Evolutionary conservation across 2,329 filamentous ascomycete species (phyloP), one percentile per base, ranked within the genome.

Genomic region (Aspergillus latus): DNA sequence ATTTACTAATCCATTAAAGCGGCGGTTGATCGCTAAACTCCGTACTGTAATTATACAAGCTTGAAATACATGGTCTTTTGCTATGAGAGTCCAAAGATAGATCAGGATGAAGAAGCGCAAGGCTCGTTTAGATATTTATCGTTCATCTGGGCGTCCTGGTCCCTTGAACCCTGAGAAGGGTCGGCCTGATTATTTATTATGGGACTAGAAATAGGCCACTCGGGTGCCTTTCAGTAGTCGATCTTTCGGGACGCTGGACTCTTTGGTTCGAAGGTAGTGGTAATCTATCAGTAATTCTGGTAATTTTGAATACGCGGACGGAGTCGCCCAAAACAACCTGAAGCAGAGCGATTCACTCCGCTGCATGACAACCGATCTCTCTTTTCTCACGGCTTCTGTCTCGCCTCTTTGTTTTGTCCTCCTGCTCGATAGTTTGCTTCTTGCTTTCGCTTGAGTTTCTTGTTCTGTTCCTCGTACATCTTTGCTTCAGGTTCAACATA

Each of bases 261-360:
- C 34, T 37, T 9, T 37, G 13, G 34, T 37, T 13, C 13, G 34
- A 13, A 37, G 5, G 11, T 13, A 11, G 13, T 9, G 8, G 16
- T 42, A 8, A 42, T 42, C n/a, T 5, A 9, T 10, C n/a, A 2
- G 39, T 42, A 42, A 42, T 42, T 8, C 6, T 47, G 34, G 49
- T 52, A 52, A 52, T 26, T 56, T 56, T 56, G 43, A 53, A 52
- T 11, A 30, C 44, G 21, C 49, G 9, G 39, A 52, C 28, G 50
- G 50, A 47, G 50, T 52, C 54, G 48, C 40, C 54, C 43, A 56
- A 21, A 56, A 56, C 54, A 56, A 56, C 48, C 46, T 50, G 36
- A 34, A 47, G 44, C 44, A 49, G 43, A 45, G 32, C 34, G 21
- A 56, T n/a, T 46, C 40, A 49, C 53, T 39, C 48, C 48, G 53